phyloP scores from a whole-genome alignment of 2,329 filamentous ascomycete species.

The Clarireedia homoeocarpa region DNA sequence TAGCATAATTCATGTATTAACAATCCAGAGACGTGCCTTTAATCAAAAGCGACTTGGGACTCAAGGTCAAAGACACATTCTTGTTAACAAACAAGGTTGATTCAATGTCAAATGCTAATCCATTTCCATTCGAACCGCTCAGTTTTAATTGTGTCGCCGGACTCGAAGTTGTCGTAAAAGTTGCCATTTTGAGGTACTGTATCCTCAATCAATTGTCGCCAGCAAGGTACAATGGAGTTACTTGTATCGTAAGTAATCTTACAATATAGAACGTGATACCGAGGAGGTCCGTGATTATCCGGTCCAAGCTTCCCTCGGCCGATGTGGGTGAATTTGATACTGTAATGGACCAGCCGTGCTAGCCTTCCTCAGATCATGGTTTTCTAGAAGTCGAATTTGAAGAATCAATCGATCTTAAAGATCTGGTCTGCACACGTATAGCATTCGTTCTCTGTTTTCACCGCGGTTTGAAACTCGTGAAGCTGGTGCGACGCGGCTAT shows the following conservation, averaged over 20 bases:
- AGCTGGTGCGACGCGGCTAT: background rate
- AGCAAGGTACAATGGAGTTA: background rate
- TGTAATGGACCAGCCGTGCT: too few relatives aligned
- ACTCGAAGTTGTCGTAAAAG: background rate
- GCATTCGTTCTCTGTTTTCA: background rate
- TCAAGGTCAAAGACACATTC: background rate
- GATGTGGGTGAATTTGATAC: too few relatives aligned
- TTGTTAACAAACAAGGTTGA: constrained; percentile 4
- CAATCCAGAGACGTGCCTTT: background rate
- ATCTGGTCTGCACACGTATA: background rate
- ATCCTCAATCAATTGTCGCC: background rate
- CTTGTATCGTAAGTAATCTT: background rate
- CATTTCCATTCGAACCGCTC: background rate
- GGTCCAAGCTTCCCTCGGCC: background rate
- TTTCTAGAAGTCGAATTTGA: background rate
- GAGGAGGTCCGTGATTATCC: constrained; percentile 1
- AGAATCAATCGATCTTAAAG: background rate
- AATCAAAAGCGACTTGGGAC: constrained; percentile 1
- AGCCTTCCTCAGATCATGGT: background rate
- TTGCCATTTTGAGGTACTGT: background rate
- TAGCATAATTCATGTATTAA: background rate
- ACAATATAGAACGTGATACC: constrained; percentile 1
- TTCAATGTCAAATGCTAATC: background rate
- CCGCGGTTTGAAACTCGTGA: background rate
- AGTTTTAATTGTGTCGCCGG: background rate